Percentiles rank a stretch among this genome's conserved stretches.
Evolutionary conservation across 139 green algal species (phyloP).

Genomic region (Tetraselmis striata): DNA sequence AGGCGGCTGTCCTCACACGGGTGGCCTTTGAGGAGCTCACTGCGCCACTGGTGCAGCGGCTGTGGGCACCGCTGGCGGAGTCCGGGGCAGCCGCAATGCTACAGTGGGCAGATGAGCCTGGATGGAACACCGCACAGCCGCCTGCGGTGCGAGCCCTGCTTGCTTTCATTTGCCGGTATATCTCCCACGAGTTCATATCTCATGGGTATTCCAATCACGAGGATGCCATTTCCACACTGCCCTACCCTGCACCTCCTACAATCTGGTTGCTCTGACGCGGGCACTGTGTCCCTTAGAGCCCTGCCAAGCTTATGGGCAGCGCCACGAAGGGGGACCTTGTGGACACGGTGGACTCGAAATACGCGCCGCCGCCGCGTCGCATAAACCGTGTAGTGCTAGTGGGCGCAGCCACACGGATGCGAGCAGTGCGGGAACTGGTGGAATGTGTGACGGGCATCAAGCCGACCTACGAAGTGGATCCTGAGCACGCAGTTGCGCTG

Average conservation of each 20-base stretch:
- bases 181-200: no score
- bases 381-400: slow-evolving; percentile 65
- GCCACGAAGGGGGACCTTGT: background rate
- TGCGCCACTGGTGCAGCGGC: slow-evolving; percentile 25
- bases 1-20: slow-evolving; percentile 5
- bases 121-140: no score
- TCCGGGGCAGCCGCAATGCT: slow-evolving; percentile 1
- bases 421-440: slow-evolving; percentile 43
- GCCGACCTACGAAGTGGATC: slow-evolving; percentile 26
- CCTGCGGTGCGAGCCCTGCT: no score
- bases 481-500: slow-evolving; percentile 32
- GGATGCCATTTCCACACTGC: no score
- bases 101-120: background rate
- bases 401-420: slow-evolving; percentile 59
- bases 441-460: slow-evolving; percentile 37
- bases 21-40: slow-evolving; percentile 16
- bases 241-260: no score
- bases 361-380: slow-evolving; percentile 45
- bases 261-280: no score
- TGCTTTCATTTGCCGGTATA: no score
- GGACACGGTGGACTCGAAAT: slow-evolving; percentile 17
- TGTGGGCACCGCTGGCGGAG: slow-evolving; percentile 39
- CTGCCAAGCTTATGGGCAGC: background rate
- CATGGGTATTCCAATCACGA: no score
- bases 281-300: no score